Conservation (phyloP, 228 moss, liverwort and hornwort species). For the Sphagnum fallax region DNA sequence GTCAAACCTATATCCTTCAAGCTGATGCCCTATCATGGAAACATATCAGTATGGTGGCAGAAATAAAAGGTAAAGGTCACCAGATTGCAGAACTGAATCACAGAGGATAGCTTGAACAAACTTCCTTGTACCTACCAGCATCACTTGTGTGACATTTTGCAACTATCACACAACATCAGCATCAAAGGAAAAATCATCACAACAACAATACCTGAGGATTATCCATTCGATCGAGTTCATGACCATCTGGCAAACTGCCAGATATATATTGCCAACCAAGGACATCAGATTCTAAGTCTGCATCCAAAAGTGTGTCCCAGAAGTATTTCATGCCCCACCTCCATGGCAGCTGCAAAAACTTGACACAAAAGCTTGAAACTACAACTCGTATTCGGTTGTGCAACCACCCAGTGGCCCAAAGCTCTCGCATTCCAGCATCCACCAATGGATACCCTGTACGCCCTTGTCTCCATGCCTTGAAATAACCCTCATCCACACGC, state of each 20-base stretch:
- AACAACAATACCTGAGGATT: conserved; percentile 65
- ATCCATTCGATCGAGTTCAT: conserved; percentile 96
- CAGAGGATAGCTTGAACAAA: too few species aligned
- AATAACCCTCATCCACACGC: conserved; percentile 73
- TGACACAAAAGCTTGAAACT: conserved; percentile 95
- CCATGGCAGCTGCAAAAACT: conserved; percentile 98
- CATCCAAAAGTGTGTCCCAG: conserved; percentile 96
- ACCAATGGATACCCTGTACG: conserved; percentile 99
- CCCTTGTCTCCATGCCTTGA: conserved; percentile 99
- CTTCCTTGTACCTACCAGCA: too few species aligned
- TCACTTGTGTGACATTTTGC: too few species aligned
- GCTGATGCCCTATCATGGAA: conserved; percentile 25
- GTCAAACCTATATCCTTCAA: conserved; percentile 94
- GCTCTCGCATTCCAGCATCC: conserved; percentile 98
- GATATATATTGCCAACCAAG: conserved; percentile 99
- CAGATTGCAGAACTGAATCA: too few species aligned
- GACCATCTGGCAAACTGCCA: conserved; percentile 96
- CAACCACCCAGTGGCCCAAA: conserved; percentile 99
- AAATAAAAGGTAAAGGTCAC: too few species aligned
- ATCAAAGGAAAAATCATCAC: too few species aligned
- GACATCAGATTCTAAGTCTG: conserved; percentile 95
- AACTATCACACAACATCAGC: too few species aligned
- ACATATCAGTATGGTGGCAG: too few species aligned
- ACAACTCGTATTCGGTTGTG: conserved; percentile 94
- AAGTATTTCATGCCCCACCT: conserved; percentile 99